Conservation (phyloP, 2,329 filamentous ascomycete species). For the Fusarium brachygibbosum region DNA sequence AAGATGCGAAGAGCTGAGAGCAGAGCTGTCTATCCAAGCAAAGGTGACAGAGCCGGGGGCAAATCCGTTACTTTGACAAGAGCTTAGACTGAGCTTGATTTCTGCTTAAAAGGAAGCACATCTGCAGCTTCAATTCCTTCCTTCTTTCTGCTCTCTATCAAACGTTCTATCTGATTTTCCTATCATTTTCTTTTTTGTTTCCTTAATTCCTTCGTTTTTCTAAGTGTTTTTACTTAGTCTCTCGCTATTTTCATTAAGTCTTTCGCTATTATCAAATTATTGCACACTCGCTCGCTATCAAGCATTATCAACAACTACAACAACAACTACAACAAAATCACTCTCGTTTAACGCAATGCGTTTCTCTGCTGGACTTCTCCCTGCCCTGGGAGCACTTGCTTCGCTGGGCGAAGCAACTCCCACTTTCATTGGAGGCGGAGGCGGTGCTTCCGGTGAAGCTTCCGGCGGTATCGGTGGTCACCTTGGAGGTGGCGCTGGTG, state of each 20-base stretch:
- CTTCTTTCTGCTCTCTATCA: slow-evolving; percentile 23
- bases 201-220: slow-evolving; percentile 24
- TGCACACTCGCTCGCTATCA: slow-evolving; percentile 12
- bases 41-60: background rate
- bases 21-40: background rate
- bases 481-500: slow-evolving; percentile 19
- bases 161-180: slow-evolving; percentile 31
- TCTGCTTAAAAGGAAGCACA: slow-evolving; percentile 30
- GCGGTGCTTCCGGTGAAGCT: slow-evolving; percentile 9
- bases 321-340: slow-evolving; percentile 8
- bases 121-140: slow-evolving; percentile 14
- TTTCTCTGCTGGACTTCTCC: slow-evolving; percentile 34
- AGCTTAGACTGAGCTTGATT: slow-evolving; percentile 8
- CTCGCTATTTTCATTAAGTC: slow-evolving; percentile 12
- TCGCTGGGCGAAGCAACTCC: slow-evolving; percentile 40
- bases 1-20: slow-evolving; percentile 6
- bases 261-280: slow-evolving; percentile 7
- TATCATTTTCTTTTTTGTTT: slow-evolving; percentile 18
- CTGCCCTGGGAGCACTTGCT: slow-evolving; percentile 38
- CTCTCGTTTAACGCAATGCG: slow-evolving; percentile 36
- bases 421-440: slow-evolving; percentile 27
- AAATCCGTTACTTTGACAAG: slow-evolving; percentile 2
- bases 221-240: slow-evolving; percentile 5
- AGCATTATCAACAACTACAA: slow-evolving; percentile 6
- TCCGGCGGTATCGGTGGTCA: slow-evolving; percentile 7